These are phyloP conservation scores for Lepidium africanum DNA, from an alignment of 345 rosid genomes.

Conservation along the genomic window DNA sequence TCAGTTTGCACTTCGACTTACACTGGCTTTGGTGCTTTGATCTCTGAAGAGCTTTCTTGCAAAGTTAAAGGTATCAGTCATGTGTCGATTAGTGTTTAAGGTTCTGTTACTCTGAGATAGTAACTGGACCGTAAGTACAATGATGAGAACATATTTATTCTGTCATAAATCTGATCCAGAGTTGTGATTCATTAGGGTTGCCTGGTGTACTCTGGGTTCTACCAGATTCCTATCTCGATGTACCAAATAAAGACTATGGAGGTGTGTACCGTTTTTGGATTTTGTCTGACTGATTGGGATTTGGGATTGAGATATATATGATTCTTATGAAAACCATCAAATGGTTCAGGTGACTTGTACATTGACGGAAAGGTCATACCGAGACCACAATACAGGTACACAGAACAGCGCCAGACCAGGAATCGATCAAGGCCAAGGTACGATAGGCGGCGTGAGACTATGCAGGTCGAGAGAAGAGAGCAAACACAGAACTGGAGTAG, in stretches of 20 bases:
- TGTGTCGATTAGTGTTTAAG: not conserved
- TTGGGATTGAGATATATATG: not conserved
- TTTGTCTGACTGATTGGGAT: not conserved
- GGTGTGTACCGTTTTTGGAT: constrained; percentile 36
- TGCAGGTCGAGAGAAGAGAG: constrained; percentile 67
- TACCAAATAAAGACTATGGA: constrained; percentile 96
- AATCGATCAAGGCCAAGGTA: constrained; percentile 57
- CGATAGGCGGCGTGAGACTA: constrained; percentile 67
- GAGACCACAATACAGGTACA: constrained; percentile 68
- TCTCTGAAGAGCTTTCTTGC: constrained; percentile 84
- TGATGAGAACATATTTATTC: not conserved
- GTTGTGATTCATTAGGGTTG: constrained; percentile 37
- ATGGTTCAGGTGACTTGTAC: constrained; percentile 64
- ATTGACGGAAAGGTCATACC: constrained; percentile 83
- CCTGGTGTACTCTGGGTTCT: constrained; percentile 97
- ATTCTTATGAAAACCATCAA: not conserved
- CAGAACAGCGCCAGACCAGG: constrained; percentile 49
- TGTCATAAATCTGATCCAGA: not conserved
- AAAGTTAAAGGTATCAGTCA: constrained; percentile 73
- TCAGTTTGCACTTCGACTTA: constrained; percentile 81
- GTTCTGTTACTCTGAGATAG: not conserved
- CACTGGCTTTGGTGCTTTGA: constrained; percentile 93
- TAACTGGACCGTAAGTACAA: not conserved
- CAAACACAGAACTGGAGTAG: constrained; percentile 27
- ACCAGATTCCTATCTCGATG: constrained; percentile 93